Evolutionary conservation across 1,284 basidiomycete species (phyloP), one percentile per base, ranked within the genome.

Genomic region (Moesziomyces sp.): DNA sequence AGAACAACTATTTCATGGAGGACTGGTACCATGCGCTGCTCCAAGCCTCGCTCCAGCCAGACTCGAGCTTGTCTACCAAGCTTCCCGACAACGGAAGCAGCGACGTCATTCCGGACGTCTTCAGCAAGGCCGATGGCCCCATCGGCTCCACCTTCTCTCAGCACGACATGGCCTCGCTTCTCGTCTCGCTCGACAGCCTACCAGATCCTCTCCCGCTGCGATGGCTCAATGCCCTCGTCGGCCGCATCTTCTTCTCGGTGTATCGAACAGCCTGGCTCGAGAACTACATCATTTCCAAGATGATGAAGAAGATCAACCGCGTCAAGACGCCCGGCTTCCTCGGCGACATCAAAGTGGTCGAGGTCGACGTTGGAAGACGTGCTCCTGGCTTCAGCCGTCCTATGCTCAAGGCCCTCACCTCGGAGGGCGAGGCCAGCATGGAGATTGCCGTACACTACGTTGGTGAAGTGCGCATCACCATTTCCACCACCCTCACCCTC

Each of bases 171-270:
- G 87, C 89, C 49, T 87, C 89, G 70, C 88, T 99, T 38, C 90
- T 97, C 52, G 86, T 90, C 14, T 92, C 90, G 2, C 88, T 99
- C 65, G 95, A 97, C 86, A 90, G 91, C 70, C 91, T 94, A 79
- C 92, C 94, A 3, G 96, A 98, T 83, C 92, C 94, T 50, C 94
- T 97, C 61, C 94, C 94, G 1, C 92, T 95, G 88, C 91, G 95
- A 18, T 99, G 97, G 96, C 87, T 97, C 54, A 99, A 99, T 80
- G 96, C 94, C 0, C 86, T 98, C 54, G 84, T 98, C 52, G 96
- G 95, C 2, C 90, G 96, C 21, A 84, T 97, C 45, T 97, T 98
- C 87, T 92, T 96, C 86, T 92, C 91, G 73, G 90, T 93, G 80
- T 96, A 97, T 84, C 90, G 90, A 65, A 97, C 94, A 0, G 88